Conservation (phyloP, 352 stramenopile genomes). For the Phytophthora ohioensis region DNA sequence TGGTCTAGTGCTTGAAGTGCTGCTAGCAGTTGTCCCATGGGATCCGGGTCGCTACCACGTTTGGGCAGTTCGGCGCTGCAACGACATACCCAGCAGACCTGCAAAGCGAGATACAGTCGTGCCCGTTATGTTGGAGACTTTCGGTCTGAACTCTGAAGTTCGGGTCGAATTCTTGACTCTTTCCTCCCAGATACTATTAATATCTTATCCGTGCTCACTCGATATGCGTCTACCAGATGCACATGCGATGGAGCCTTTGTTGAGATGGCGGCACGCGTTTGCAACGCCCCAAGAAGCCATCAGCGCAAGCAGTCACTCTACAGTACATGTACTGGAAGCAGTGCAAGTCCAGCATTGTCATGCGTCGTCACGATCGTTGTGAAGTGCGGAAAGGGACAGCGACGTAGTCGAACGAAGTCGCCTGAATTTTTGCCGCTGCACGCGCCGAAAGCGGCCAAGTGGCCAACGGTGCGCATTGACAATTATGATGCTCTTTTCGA, state of each 20-base stretch:
- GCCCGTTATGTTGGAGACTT: background rate
- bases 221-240: slow-evolving; percentile 8
- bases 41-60: slow-evolving; percentile 7
- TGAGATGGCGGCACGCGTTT: background rate
- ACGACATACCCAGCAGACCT: background rate
- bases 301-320: background rate
- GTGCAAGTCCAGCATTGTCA: background rate
- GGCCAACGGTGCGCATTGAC: background rate
- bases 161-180: background rate
- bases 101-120: background rate
- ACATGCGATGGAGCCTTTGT: slow-evolving; percentile 16
- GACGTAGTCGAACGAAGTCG: no score
- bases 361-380: no score
- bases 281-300: background rate
- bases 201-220: slow-evolving; percentile 22
- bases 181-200: background rate
- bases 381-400: no score
- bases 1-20: slow-evolving; percentile 20
- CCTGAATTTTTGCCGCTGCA: background rate
- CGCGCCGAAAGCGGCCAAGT: background rate
- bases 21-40: slow-evolving; percentile 12
- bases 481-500: background rate
- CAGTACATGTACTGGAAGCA: background rate
- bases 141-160: background rate
- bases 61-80: slow-evolving; percentile 10